Evolutionary conservation across 129 eudicot species (phyloP).

Genomic region (Silybum marianum): DNA sequence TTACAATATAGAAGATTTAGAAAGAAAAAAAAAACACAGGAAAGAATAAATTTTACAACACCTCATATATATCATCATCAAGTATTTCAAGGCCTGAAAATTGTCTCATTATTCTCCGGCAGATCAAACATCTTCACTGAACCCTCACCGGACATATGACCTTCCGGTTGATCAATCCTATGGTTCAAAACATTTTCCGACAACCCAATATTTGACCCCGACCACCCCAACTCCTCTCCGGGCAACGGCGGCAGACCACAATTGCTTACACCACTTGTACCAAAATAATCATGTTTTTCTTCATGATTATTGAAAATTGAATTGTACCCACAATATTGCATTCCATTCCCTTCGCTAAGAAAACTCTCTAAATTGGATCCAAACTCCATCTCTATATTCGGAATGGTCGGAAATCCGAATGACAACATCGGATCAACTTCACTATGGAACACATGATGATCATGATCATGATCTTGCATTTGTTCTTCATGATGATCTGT

Average conservation of each 20-base stretch:
- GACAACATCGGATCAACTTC: slow-evolving; percentile 20
- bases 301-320: slow-evolving; percentile 33
- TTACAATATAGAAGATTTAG: not conserved
- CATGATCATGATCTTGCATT: slow-evolving; percentile 7
- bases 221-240: slow-evolving; percentile 54
- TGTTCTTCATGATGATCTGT: slow-evolving; percentile 6
- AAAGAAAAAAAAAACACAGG: not conserved
- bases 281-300: slow-evolving; percentile 24
- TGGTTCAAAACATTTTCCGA: slow-evolving; percentile 21
- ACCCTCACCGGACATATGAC: slow-evolving; percentile 37
- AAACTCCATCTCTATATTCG: slow-evolving; percentile 35
- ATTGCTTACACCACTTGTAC: slow-evolving; percentile 22
- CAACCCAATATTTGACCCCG: slow-evolving; percentile 30
- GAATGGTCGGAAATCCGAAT: slow-evolving; percentile 25
- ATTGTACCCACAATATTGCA: slow-evolving; percentile 42
- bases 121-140: slow-evolving; percentile 36
- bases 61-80: not conserved
- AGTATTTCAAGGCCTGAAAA: slow-evolving; percentile 45
- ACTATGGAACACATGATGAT: slow-evolving; percentile 26
- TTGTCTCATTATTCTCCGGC: slow-evolving; percentile 41
- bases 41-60: not conserved
- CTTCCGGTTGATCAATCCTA: slow-evolving; percentile 33
- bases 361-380: slow-evolving; percentile 35
- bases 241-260: slow-evolving; percentile 66
- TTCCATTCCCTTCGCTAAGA: slow-evolving; percentile 29